Evolutionary conservation across 371 early-diverging fungal genomes (phyloP).

Genomic region (Globomyces sp.): DNA sequence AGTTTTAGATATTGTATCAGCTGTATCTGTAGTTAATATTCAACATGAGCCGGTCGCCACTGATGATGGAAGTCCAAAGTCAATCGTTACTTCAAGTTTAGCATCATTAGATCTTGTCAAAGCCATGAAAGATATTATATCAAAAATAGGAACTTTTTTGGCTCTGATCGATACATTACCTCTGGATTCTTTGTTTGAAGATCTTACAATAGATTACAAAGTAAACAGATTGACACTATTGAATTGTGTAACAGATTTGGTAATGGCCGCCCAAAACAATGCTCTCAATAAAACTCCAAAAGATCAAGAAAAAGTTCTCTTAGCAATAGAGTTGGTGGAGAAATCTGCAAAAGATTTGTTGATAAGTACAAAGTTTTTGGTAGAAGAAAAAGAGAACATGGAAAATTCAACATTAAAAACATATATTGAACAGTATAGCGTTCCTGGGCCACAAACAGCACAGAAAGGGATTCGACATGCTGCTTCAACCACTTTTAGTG

Average conservation of each 20-base stretch:
- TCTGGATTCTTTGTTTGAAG: slow-evolving; percentile 35
- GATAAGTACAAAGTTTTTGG: slow-evolving; percentile 43
- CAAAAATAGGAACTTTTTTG: slow-evolving; percentile 49
- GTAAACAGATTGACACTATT: slow-evolving; percentile 64
- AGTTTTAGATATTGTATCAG: background rate
- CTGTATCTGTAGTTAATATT: background rate
- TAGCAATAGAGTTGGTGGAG: slow-evolving; percentile 46
- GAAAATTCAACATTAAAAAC: slow-evolving; percentile 47
- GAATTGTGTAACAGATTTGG: slow-evolving; percentile 64
- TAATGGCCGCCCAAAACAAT: slow-evolving; percentile 63
- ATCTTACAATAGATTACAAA: slow-evolving; percentile 57
- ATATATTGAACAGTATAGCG: slow-evolving; percentile 35
- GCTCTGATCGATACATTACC: slow-evolving; percentile 47
- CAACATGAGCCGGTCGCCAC: background rate
- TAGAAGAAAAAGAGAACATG: slow-evolving; percentile 43
- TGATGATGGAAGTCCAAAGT: no score
- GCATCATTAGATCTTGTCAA: background rate
- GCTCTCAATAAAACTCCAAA: slow-evolving; percentile 47
- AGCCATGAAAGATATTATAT: slow-evolving; percentile 33
- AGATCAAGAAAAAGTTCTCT: slow-evolving; percentile 24
- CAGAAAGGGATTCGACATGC: slow-evolving; percentile 1
- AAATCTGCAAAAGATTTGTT: slow-evolving; percentile 43
- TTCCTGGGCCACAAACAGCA: background rate
- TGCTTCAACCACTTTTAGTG: background rate
- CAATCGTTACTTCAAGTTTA: background rate